Percentiles rank a stretch among this genome's conserved stretches.
Evolutionary conservation across 2,329 filamentous ascomycete species (phyloP).

Genomic region (Penicillium brasilianum): DNA sequence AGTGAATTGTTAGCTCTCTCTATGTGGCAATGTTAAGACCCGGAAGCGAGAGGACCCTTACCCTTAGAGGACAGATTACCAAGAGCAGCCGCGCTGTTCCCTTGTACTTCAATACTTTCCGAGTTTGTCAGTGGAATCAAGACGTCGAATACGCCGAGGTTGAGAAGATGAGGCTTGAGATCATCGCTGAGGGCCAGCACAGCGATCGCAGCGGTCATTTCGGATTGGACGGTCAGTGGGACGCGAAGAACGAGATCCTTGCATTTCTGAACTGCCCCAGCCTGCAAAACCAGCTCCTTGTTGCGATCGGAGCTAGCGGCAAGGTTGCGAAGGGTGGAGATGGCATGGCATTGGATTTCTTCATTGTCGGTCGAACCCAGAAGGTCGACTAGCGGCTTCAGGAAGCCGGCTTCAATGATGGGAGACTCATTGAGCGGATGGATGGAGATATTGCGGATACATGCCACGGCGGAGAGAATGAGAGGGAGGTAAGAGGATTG

Average conservation of each 20-base stretch:
- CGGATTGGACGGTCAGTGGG: slow-evolving; percentile 91
- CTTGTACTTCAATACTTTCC: slow-evolving; percentile 95
- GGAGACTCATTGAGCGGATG: slow-evolving; percentile 97
- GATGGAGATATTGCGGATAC: slow-evolving; percentile 98
- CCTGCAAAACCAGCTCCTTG: slow-evolving; percentile 96
- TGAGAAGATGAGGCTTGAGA: slow-evolving; percentile 86
- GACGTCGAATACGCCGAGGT: slow-evolving; percentile 93
- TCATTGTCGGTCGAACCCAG: slow-evolving; percentile 96
- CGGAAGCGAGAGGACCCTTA: slow-evolving; percentile 48
- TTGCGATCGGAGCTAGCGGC: slow-evolving; percentile 97
- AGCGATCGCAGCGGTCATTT: slow-evolving; percentile 99
- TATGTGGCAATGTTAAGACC: neutral
- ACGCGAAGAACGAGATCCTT: slow-evolving; percentile 95
- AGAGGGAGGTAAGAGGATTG: slow-evolving; percentile 95
- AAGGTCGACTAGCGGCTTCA: slow-evolving; percentile 90
- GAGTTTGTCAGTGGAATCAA: slow-evolving; percentile 94
- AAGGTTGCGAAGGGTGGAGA: slow-evolving; percentile 92
- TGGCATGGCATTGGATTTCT: slow-evolving; percentile 98
- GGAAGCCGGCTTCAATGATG: slow-evolving; percentile 95
- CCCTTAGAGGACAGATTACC: slow-evolving; percentile 98
- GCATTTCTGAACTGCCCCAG: slow-evolving; percentile 97
- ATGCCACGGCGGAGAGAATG: slow-evolving; percentile 94
- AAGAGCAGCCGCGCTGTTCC: slow-evolving; percentile 93
- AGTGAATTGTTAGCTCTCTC: slow-evolving; percentile 30
- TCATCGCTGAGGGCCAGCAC: slow-evolving; percentile 95